Evolutionary conservation across 2,329 filamentous ascomycete species (phyloP).

Genomic region (Stemphylium vesicarium): DNA sequence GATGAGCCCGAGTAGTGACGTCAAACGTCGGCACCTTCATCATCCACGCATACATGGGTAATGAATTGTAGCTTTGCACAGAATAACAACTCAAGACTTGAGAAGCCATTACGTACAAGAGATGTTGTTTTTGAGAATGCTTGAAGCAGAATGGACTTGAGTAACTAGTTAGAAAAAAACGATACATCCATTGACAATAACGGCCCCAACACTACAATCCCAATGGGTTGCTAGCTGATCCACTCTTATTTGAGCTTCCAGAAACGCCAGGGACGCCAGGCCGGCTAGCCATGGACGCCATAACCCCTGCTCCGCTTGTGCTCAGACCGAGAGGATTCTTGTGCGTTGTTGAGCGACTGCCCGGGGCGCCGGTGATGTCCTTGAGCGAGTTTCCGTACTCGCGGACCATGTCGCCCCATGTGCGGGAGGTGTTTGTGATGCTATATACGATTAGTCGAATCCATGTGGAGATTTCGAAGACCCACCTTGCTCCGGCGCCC

Average conservation of each 20-base stretch:
- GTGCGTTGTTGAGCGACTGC: constrained; percentile 52
- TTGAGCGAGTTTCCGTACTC: constrained; percentile 60
- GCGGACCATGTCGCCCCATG: constrained; percentile 57
- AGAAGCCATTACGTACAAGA: too few species aligned
- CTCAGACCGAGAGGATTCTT: constrained; percentile 55
- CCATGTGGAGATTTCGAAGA: not conserved
- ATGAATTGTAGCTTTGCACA: too few species aligned
- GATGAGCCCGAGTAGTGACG: too few species aligned
- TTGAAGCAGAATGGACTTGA: too few species aligned
- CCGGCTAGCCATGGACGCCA: constrained; percentile 32
- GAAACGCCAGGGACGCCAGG: constrained; percentile 17
- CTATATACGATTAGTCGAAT: constrained; percentile 28
- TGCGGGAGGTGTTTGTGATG: constrained; percentile 53
- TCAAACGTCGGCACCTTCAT: too few species aligned
- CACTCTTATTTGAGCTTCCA: constrained; percentile 34
- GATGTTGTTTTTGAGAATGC: too few species aligned
- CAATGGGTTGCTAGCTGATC: constrained; percentile 51
- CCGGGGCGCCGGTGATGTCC: constrained; percentile 54
- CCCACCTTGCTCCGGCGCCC: constrained; percentile 19
- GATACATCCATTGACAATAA: too few species aligned
- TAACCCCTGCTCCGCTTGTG: constrained; percentile 40
- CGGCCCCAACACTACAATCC: constrained; percentile 39
- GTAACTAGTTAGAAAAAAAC: too few species aligned
- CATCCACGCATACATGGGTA: too few species aligned
- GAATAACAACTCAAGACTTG: too few species aligned